phyloP scores from a whole-genome alignment of 805 yeast species.

The Candida odintsovae region DNA sequence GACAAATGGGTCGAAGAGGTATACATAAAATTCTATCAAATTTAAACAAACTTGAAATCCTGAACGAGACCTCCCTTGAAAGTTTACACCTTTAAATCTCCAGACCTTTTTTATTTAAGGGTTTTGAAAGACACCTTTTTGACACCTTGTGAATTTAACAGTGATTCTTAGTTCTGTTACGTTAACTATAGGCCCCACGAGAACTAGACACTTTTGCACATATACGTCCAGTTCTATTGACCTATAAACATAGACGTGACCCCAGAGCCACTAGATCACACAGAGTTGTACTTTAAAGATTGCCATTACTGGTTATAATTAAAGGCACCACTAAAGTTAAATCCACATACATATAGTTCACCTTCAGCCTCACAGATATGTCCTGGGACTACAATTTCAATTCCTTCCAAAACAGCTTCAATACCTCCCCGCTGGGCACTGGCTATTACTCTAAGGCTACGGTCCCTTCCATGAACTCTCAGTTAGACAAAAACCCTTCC shows the following conservation, averaged over 20 bases:
- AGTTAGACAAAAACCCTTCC: conserved; percentile 1
- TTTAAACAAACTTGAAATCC: background rate
- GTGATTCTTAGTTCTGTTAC: background rate
- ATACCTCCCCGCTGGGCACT: background rate
- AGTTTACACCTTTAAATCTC: background rate
- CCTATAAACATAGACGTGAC: background rate
- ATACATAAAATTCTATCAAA: background rate
- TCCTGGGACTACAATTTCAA: conserved; percentile 18
- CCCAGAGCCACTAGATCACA: background rate
- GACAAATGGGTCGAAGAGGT: background rate
- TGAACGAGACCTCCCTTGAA: background rate
- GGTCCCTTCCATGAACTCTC: background rate
- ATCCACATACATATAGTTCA: too few species aligned
- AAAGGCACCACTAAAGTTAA: background rate
- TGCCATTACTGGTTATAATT: background rate
- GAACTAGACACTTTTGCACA: background rate
- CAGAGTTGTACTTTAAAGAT: background rate
- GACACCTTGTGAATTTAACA: background rate
- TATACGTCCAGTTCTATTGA: background rate
- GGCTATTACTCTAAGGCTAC: background rate
- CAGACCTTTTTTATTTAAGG: background rate
- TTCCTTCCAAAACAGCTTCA: background rate
- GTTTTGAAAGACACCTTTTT: background rate
- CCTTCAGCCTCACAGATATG: conserved; percentile 7
- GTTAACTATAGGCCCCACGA: background rate